Percentiles rank a stretch among this genome's conserved stretches.
These are phyloP conservation scores for Auricularia sp. DNA, from an alignment of 768 basidiomycete species.

Conservation along the genomic window DNA sequence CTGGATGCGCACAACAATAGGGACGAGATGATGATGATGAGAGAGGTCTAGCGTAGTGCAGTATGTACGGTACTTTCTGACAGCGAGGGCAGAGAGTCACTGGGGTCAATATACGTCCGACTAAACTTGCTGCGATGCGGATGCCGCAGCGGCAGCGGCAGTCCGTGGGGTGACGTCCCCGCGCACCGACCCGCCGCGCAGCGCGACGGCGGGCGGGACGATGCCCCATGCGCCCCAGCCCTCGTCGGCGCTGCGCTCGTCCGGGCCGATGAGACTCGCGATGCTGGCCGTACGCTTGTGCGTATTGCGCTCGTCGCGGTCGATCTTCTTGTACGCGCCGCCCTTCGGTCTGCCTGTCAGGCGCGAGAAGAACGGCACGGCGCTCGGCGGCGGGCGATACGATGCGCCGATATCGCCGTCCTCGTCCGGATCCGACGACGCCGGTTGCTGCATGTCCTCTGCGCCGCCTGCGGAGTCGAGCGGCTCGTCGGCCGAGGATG, in stretches of 20 bases:
- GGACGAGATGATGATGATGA: no score
- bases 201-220: slow-evolving; percentile 29
- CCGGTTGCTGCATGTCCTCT: slow-evolving; percentile 24
- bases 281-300: slow-evolving; percentile 80
- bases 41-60: no score
- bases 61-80: no score
- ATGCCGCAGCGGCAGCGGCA: not conserved
- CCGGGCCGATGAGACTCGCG: slow-evolving; percentile 66
- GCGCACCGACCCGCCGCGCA: not conserved
- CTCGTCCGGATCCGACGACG: slow-evolving; percentile 48
- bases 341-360: slow-evolving; percentile 9
- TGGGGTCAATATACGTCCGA: no score
- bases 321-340: slow-evolving; percentile 32
- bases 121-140: no score
- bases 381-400: slow-evolving; percentile 29
- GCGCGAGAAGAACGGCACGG: slow-evolving; percentile 23
- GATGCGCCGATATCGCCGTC: slow-evolving; percentile 25
- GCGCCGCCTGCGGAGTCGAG: slow-evolving; percentile 12
- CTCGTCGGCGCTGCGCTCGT: slow-evolving; percentile 65
- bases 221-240: slow-evolving; percentile 69
- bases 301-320: slow-evolving; percentile 12
- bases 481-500: slow-evolving; percentile 2
- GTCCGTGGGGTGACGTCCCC: not conserved
- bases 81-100: no score
- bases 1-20: no score